Evolutionary conservation across 805 yeast species (phyloP).

Genomic region (Kodamaea neixiangensis): DNA sequence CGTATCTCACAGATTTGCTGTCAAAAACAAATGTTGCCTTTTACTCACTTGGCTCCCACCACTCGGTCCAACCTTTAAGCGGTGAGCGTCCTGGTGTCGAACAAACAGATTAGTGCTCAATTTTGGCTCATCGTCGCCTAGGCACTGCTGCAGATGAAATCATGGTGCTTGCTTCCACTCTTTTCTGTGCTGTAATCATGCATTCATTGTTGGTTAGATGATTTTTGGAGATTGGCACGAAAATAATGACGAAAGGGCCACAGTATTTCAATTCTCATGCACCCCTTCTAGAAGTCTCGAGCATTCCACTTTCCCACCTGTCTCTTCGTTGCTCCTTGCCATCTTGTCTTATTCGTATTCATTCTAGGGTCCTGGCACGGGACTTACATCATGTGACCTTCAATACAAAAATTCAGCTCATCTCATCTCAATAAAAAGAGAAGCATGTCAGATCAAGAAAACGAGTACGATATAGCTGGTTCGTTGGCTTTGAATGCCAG

Average conservation of each 20-base stretch:
- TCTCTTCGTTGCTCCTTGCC: not conserved
- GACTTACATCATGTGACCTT: not conserved
- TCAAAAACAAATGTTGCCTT: not conserved
- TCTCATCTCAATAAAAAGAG: constrained; percentile 10
- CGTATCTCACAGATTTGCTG: not conserved
- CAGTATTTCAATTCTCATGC: not conserved
- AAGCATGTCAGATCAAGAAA: constrained; percentile 10
- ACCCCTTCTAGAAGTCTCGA: not conserved
- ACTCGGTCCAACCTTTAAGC: not conserved
- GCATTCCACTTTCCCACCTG: not conserved
- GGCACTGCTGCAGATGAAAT: not conserved
- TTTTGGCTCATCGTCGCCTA: not conserved
- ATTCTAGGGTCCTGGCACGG: too few species aligned
- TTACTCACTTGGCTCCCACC: not conserved
- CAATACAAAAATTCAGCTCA: not conserved
- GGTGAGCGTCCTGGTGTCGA: not conserved
- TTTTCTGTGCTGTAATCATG: not conserved
- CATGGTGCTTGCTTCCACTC: not conserved
- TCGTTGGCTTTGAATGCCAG: constrained; percentile 4
- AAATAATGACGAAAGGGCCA: not conserved
- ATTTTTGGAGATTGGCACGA: not conserved
- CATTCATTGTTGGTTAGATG: not conserved
- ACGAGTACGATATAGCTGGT: constrained; percentile 8
- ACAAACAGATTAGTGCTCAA: not conserved
- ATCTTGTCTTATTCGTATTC: too few species aligned